Base-by-base conservation (phyloP, 495 filamentous ascomycete species). In the Astrothelium macrocarpum region DNA sequence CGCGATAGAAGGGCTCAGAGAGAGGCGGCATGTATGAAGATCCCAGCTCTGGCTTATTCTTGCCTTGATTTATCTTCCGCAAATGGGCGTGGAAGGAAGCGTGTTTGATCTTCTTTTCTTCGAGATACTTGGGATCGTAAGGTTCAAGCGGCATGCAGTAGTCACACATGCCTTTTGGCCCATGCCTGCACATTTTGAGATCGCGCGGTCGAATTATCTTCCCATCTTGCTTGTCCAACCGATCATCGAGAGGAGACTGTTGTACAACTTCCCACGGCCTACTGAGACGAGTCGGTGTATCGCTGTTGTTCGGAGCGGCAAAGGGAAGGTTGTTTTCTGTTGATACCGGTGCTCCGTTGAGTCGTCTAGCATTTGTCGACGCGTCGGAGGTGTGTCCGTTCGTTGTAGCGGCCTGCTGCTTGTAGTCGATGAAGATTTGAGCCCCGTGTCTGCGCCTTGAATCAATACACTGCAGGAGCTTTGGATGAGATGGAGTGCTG, bases 131-230 rank as follows among this genome's bases (percentile, higher is more conserved):
- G 28, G 84, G 71, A 72, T 93, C 88, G 75, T 95, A 99, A 14
- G 94, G 95, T 71, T 99, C 95, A 34, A 99, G 78, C 1, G 94
- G 94, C 90, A 93, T 96, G 80, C 94, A 99, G 75, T 97, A 96
- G 75, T 99, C 94, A 74, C 94, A 99, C 95, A 97, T 97, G 67
- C 95, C 94, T 74, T 95, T 96, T 25, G 87, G 85, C 7, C 93
- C 92, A 74, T 99, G 94, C 68, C 88, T 87, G 78, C 94, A 99
- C 89, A 99, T 91, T 70, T 90, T 92, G 45, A 74, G 72, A 69
- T 97, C 95, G 43, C 80, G 79, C 43, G 76, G 78, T 59, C 94
- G 81, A 36, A 85, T 81, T 58, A 97, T 97, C 79, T 97, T 99
- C 60, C 94, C 95, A 83, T 96, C 90, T 68, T 85, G 81, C 76